Evolutionary conservation across 768 basidiomycete species (phyloP), one percentile per base, ranked within the genome.

Genomic region (Brasilioporus rufonigricans): DNA sequence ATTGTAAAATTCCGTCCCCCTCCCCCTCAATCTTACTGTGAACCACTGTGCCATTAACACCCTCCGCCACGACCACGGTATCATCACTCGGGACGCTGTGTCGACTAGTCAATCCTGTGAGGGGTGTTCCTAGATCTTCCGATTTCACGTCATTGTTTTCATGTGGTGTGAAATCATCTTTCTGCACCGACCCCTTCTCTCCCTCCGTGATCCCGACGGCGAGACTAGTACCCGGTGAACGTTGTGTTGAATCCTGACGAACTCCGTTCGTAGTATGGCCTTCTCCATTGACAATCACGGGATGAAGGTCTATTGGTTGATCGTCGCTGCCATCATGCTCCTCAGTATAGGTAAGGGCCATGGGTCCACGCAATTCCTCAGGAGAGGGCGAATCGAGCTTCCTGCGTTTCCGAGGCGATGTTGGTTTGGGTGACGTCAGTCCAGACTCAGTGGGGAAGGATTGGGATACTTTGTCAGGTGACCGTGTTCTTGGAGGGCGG

Each of bases 71-170:
- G 44, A 75, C 74, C 39, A 84, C 73, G 10, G 80, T 84, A 50
- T 80, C 81, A 56, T 86, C 86, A 61, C 79, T 84, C 29, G 80
- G 80, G 53, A 76, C 73, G 58, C 84, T 85, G 62, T 80, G 80
- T 55, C 74, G 74, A 59, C 79, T 80, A 46, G 80, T 76, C 52
- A 72, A 60, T 21, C 69, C 76, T 7, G 78, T 82, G 43, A 78
- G 65, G 1, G 82, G 80, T 29, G 82, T 84, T 29, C 73, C 79
- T 50, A 71, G 58, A 53, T 82, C 82, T 64, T 85, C 84, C n/a
- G 76, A 76, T 64, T 80, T 80, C 40, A 77, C 71, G 46, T 73
- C 75, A 21, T 53, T n/a, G 53, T 50, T 58, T 32, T 61, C 62
- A 9, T 44, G 58, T 52, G 44, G 58, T 12, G 40, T 32, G 6